phyloP scores from a whole-genome alignment of 2,329 filamentous ascomycete genomes.

The Alternaria arbusti region DNA sequence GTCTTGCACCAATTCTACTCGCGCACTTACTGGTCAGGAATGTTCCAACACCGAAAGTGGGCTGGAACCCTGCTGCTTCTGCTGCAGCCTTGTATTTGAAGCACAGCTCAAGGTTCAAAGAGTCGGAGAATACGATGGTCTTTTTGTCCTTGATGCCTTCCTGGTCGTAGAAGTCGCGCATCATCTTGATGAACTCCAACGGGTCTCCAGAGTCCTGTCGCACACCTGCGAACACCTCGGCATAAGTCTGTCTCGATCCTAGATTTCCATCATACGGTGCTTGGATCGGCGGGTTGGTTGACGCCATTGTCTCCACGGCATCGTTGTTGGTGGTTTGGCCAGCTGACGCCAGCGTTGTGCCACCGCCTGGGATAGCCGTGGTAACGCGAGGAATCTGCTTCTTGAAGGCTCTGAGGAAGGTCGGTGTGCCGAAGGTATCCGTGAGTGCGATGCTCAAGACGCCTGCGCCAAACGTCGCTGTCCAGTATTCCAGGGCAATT shows the following conservation, averaged over 20 bases:
- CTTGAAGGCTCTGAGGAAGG: slow-evolving; percentile 85
- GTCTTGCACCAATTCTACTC: no score
- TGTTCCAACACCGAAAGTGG: slow-evolving; percentile 92
- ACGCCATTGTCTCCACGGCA: slow-evolving; percentile 44
- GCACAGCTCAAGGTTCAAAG: slow-evolving; percentile 87
- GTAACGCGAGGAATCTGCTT: slow-evolving; percentile 63
- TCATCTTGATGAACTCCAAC: slow-evolving; percentile 75
- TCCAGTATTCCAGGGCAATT: slow-evolving; percentile 84
- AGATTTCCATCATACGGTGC: slow-evolving; percentile 50
- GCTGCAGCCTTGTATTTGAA: slow-evolving; percentile 87
- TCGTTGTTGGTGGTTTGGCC: slow-evolving; percentile 51
- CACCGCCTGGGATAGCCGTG: slow-evolving; percentile 49
- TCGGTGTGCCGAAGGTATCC: slow-evolving; percentile 92
- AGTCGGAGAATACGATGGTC: slow-evolving; percentile 93
- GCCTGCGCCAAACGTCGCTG: slow-evolving; percentile 85
- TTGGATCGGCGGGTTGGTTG: slow-evolving; percentile 53
- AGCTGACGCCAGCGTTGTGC: slow-evolving; percentile 49
- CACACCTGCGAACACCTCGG: slow-evolving; percentile 81
- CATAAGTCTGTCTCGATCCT: slow-evolving; percentile 68
- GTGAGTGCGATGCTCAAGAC: slow-evolving; percentile 88
- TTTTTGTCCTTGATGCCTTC: slow-evolving; percentile 81
- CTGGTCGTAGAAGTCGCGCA: slow-evolving; percentile 80
- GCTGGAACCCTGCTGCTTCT: slow-evolving; percentile 79
- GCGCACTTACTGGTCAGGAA: slow-evolving; percentile 76
- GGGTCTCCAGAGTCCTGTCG: slow-evolving; percentile 93